These are phyloP conservation scores for Tolypocladium capitatum DNA, from an alignment of 2,329 filamentous ascomycete genomes.

Conservation along the genomic window DNA sequence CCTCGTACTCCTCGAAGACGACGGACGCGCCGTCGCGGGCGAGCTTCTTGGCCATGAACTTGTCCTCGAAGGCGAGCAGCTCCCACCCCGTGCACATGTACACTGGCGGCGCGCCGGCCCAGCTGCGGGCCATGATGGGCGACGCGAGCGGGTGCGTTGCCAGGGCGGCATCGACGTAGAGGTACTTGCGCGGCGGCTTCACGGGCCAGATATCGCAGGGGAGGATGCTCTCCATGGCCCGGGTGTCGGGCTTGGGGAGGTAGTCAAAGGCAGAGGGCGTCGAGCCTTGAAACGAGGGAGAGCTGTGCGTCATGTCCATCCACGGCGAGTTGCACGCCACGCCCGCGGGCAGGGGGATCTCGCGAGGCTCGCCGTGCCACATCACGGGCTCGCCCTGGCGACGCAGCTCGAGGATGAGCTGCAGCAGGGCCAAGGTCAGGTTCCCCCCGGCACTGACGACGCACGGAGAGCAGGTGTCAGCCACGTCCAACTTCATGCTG, in stretches of 20 bases:
- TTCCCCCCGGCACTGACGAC: slow-evolving; percentile 55
- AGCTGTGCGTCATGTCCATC: slow-evolving; percentile 54
- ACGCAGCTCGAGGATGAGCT: slow-evolving; percentile 52
- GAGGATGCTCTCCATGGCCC: slow-evolving; percentile 15
- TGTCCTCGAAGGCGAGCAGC: slow-evolving; percentile 54
- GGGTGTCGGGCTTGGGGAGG: slow-evolving; percentile 34
- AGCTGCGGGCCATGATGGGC: slow-evolving; percentile 43
- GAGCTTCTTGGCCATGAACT: slow-evolving; percentile 44
- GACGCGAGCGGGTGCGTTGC: slow-evolving; percentile 55
- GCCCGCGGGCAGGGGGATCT: slow-evolving; percentile 54
- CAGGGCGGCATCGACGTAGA: slow-evolving; percentile 42
- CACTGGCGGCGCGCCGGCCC: slow-evolving; percentile 50
- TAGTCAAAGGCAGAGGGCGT: slow-evolving; percentile 20
- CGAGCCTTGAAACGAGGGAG: slow-evolving; percentile 14
- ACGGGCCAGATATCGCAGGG: slow-evolving; percentile 46
- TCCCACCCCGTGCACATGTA: slow-evolving; percentile 61
- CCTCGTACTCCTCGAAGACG: slow-evolving; percentile 60
- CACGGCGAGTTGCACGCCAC: slow-evolving; percentile 52
- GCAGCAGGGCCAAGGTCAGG: slow-evolving; percentile 51
- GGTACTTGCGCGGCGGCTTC: slow-evolving; percentile 34
- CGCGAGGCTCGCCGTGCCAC: slow-evolving; percentile 47
- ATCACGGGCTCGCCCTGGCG: slow-evolving; percentile 31
- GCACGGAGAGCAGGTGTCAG: not conserved
- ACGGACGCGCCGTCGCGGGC: slow-evolving; percentile 44
- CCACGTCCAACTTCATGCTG: not conserved